Base-by-base conservation (phyloP, 257 asterid genomes). In the Penstemon davidsonii region DNA sequence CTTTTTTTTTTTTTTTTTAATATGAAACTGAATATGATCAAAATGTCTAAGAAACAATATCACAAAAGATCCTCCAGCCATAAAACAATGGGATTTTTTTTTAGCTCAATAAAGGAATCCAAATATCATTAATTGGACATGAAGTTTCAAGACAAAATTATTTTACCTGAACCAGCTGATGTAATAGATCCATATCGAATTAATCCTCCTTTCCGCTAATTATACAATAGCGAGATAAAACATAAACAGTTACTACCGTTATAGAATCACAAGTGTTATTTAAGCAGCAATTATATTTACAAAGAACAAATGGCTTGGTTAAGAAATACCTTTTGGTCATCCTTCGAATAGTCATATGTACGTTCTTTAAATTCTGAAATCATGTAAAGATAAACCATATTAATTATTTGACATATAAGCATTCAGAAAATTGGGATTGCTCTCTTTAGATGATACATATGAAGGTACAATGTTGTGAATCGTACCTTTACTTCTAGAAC, bases 121-220 rank as follows among this genome's bases (percentile, higher is more conserved):
- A 59, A 44, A 58, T 49, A 25, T 15, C 18, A 15, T 46, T 47
- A 4, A 56, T 37, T 57, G 41, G 33, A 57, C 13, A 46, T 52
- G 5, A 42, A 52, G 71, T 43, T 62, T 61, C 15, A 10, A 64
- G 52, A 62, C n/a, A 41, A 36, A 5, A 41, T 41, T 42, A 18
- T 72, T 61, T 75, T 78, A 90, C 97, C 97, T 78, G 96, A 90
- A 66, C 83, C 84, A 51, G 83, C 69, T 61, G 95, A 88, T 60
- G 83, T 82, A 18, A 82, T 40, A 36, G 96, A 88, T 70, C 96
- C 96, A 80, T 85, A 76, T 62, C 95, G 87, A 64, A 78, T 85
- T 68, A 88, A 67, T 19, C 89, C 79, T 75, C 80, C 84, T 79
- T 85, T 85, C 84, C 80, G 89, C 73, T 54, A 36, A 75, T 38